Base-by-base conservation (phyloP, 768 basidiomycete species). In the Naematelia aurantialba region DNA sequence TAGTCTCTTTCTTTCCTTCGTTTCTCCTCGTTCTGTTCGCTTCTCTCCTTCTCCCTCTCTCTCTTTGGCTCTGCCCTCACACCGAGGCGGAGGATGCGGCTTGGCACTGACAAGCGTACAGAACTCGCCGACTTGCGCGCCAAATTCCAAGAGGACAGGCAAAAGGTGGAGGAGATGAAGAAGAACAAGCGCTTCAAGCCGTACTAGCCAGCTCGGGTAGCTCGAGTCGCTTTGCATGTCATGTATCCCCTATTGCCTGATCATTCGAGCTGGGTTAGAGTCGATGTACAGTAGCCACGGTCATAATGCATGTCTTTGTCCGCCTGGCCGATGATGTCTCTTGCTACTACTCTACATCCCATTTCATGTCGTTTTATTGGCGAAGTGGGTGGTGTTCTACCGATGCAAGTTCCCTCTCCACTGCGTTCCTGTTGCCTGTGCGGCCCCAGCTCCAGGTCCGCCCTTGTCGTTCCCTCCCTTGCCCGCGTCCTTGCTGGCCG, bases 71-170 rank as follows among this genome's bases (percentile, higher is more conserved):
- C 34, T 19, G 19, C n/a, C 50, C n/a, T 49, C 55, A 17, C 27
- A 22, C 4, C 51, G 51, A 21, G 49, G 51, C 25, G 2, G 14
- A 26, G 17, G 45, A 42, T 59, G 45, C n/a, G n/a, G n/a, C n/a
- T n/a, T n/a, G n/a, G n/a, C n/a, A 39, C 52, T 54, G 19, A 42
- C 30, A 39, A 39, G 17, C 34, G 34, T 39, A 17, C 65, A 86
- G 85, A 82, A 45, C 74, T 85, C 56, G 79, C 84, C 60, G 80
- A 84, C 59, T 79, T 87, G 30, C 88, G 88, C 73, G 82, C 81
- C 67, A 87, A 84, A 69, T 94, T 91, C 83, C 89, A 92, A 69
- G 84, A 85, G 67, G 91, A 94, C 82, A 91, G 89, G 79, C 85
- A 84, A 5, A 89, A 87, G 72, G 85, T 91, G 34, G 87, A 87